Evolutionary conservation across 2,329 filamentous ascomycete genomes (phyloP).

Genomic region (Juglanconis oblonga): DNA sequence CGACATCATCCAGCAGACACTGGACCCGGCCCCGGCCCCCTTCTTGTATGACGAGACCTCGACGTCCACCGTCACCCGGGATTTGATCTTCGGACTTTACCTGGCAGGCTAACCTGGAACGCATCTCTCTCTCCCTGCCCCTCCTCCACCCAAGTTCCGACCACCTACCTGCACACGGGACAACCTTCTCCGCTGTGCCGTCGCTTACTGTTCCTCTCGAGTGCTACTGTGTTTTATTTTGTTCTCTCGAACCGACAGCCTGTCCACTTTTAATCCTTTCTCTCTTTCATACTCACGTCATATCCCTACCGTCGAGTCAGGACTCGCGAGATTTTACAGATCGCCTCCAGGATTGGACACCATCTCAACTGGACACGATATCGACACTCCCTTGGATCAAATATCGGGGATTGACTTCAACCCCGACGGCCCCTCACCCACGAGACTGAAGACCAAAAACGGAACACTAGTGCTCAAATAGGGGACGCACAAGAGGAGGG

Average conservation of each 20-base stretch:
- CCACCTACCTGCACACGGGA: neutral
- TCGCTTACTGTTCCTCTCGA: neutral
- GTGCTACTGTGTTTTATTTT: neutral
- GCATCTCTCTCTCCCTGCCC: neutral
- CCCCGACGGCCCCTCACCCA: neutral
- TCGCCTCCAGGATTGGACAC: neutral
- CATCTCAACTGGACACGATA: no score
- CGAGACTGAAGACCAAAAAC: neutral
- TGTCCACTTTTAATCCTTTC: neutral
- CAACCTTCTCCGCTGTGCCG: neutral
- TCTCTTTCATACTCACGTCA: neutral
- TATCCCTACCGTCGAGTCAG: neutral
- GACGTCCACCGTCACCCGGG: neutral
- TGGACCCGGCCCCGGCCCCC: no score
- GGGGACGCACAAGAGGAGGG: conserved; percentile 1
- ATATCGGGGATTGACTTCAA: neutral
- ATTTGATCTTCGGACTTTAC: neutral
- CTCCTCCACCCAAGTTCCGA: neutral
- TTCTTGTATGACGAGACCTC: neutral
- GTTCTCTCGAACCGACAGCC: neutral
- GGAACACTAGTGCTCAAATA: conserved; percentile 12
- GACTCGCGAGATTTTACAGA: neutral
- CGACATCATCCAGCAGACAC: neutral
- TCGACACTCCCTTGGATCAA: no score
- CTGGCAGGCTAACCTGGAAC: no score